phyloP scores from a whole-genome alignment of 495 filamentous ascomycete species.

The Neurospora tetraspora region DNA sequence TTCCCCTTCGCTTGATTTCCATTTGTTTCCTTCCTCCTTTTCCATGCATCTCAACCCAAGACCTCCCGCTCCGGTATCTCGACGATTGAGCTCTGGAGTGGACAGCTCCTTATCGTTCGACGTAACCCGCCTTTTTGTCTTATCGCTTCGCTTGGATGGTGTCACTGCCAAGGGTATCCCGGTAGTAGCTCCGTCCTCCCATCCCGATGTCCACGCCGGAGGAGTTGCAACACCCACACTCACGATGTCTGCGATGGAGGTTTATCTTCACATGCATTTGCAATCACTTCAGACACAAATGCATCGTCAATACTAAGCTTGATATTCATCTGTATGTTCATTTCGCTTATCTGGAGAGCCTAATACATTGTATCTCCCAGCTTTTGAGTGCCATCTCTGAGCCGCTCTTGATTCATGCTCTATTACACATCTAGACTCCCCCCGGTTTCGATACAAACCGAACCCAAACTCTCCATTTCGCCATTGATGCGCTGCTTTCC shows the following conservation, averaged over 20 bases:
- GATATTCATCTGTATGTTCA: background rate
- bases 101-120: background rate
- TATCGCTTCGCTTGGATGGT: background rate
- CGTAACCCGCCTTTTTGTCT: background rate
- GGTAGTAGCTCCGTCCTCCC: background rate
- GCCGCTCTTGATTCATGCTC: background rate
- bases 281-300: background rate
- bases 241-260: background rate
- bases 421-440: conserved; percentile 18
- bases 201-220: background rate
- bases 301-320: background rate
- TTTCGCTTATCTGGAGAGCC: background rate
- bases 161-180: background rate
- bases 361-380: background rate
- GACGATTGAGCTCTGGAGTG: background rate
- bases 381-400: background rate
- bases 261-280: background rate
- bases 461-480: background rate
- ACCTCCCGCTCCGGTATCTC: background rate
- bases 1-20: background rate
- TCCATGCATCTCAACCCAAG: background rate
- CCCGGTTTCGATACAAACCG: background rate
- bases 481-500: no score
- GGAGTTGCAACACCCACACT: background rate
- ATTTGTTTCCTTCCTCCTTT: background rate